Percentiles rank a stretch among this genome's conserved stretches.
phyloP scores from a whole-genome alignment of 371 early-diverging fungal genomes.

The Mucor racemosus region DNA sequence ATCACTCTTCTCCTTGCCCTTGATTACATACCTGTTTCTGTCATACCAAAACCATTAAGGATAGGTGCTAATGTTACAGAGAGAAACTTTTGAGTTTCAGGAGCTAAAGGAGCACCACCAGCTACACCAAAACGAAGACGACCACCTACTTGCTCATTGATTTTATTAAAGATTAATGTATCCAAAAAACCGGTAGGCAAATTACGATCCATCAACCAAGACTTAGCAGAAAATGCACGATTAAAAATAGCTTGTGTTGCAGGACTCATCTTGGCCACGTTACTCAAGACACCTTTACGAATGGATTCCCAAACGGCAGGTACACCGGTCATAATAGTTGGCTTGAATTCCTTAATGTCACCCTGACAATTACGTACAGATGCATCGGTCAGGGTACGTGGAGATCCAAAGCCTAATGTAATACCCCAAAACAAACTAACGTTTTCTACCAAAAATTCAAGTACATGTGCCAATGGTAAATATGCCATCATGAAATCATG shows the following conservation, averaged over 20 bases:
- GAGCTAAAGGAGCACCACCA: slow-evolving; percentile 85
- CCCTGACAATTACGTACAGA: slow-evolving; percentile 72
- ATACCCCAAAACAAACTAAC: slow-evolving; percentile 58
- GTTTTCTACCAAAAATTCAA: slow-evolving; percentile 70
- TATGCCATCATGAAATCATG: slow-evolving; percentile 71
- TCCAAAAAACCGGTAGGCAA: slow-evolving; percentile 71
- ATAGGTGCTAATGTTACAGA: slow-evolving; percentile 68
- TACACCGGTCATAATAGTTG: slow-evolving; percentile 82
- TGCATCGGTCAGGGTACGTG: slow-evolving; percentile 70
- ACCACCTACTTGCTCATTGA: slow-evolving; percentile 81
- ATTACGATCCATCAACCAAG: slow-evolving; percentile 53
- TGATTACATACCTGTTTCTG: slow-evolving; percentile 15
- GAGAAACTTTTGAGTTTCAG: slow-evolving; percentile 75
- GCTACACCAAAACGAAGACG: slow-evolving; percentile 71
- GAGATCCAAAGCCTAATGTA: slow-evolving; percentile 74
- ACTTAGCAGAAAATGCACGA: slow-evolving; percentile 66
- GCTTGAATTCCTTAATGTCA: slow-evolving; percentile 80
- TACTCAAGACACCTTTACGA: slow-evolving; percentile 61
- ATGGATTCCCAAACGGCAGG: slow-evolving; percentile 84
- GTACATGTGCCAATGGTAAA: slow-evolving; percentile 85
- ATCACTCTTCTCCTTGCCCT: slow-evolving; percentile 5
- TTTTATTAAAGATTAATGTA: slow-evolving; percentile 75
- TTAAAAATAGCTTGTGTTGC: slow-evolving; percentile 61
- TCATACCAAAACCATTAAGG: slow-evolving; percentile 80
- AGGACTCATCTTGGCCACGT: slow-evolving; percentile 52